These are phyloP conservation scores for Cephaloascus fragrans DNA, from an alignment of 805 yeast species.

Conservation along the genomic window DNA sequence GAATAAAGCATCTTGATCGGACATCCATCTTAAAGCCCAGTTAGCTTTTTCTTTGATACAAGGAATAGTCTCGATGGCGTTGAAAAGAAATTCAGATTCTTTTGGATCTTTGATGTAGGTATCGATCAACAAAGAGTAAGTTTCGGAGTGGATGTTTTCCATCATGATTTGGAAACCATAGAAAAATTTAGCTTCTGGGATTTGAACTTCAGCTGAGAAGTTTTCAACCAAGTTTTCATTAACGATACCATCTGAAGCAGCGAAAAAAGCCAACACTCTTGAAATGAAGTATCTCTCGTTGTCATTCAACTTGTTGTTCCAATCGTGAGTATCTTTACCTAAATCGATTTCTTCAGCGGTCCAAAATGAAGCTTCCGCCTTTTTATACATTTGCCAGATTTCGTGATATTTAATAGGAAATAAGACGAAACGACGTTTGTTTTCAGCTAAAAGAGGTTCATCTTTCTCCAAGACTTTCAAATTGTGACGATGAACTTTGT, in stretches of 20 bases:
- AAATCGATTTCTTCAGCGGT: constrained; percentile 98
- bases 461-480: constrained; percentile 71
- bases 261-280: constrained; percentile 92
- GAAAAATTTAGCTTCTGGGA: constrained; percentile 97
- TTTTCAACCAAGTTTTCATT: constrained; percentile 96
- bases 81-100: constrained; percentile 83
- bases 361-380: constrained; percentile 99
- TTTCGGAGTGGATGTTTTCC: constrained; percentile 98
- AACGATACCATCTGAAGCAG: constrained; percentile 98
- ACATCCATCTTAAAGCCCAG: constrained; percentile 98
- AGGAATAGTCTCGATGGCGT: constrained; percentile 94
- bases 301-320: constrained; percentile 83
- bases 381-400: constrained; percentile 97
- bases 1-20: constrained; percentile 77
- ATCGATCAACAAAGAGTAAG: constrained; percentile 90
- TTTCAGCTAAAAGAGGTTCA: constrained; percentile 83
- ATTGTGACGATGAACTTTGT: constrained; percentile 61
- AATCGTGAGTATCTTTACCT: constrained; percentile 83
- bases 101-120: constrained; percentile 93
- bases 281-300: constrained; percentile 91
- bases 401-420: constrained; percentile 97
- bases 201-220: constrained; percentile 93
- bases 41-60: constrained; percentile 96
- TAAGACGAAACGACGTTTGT: constrained; percentile 80
- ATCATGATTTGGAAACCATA: constrained; percentile 99